A percentile compares a stretch with the other conserved stretches of the same genome.
Evolutionary conservation across 2,329 filamentous ascomycete genomes (phyloP).

Genomic region (Monosporascus sp.): DNA sequence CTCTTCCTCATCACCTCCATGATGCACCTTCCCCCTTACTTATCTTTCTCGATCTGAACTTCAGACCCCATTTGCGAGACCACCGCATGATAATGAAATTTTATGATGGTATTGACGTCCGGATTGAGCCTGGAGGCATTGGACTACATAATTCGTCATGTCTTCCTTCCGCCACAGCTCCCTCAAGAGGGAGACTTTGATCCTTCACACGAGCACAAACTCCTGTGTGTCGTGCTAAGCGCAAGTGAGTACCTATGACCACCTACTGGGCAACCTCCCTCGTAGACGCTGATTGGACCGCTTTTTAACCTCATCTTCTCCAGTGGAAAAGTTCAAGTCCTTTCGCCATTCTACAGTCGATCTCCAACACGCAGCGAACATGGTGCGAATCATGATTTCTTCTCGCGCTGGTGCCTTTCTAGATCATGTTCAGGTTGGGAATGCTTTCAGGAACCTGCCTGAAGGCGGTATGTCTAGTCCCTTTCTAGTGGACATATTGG

Average conservation of each 20-base stretch:
- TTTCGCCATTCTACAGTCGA: neutral
- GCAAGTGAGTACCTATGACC: neutral
- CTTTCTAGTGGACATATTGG: neutral
- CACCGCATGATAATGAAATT: neutral
- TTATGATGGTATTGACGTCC: neutral
- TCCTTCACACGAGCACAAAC: neutral
- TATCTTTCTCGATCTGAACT: too few relatives aligned
- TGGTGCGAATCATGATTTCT: constrained; percentile 1
- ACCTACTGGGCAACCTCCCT: too few relatives aligned
- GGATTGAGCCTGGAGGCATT: neutral
- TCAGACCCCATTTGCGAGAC: neutral
- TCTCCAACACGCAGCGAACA: neutral
- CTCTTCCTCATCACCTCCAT: too few relatives aligned
- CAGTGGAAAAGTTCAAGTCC: neutral
- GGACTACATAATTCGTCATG: neutral
- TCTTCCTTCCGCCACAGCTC: neutral
- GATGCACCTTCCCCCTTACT: too few relatives aligned
- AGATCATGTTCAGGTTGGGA: neutral
- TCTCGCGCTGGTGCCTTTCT: neutral
- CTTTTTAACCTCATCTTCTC: neutral
- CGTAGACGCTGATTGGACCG: neutral
- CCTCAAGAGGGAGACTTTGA: neutral
- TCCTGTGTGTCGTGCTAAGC: neutral
- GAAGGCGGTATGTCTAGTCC: neutral
- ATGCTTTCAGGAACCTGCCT: neutral